phyloP scores from a whole-genome alignment of 768 basidiomycete genomes.

The Macrolepiota albuminosa region DNA sequence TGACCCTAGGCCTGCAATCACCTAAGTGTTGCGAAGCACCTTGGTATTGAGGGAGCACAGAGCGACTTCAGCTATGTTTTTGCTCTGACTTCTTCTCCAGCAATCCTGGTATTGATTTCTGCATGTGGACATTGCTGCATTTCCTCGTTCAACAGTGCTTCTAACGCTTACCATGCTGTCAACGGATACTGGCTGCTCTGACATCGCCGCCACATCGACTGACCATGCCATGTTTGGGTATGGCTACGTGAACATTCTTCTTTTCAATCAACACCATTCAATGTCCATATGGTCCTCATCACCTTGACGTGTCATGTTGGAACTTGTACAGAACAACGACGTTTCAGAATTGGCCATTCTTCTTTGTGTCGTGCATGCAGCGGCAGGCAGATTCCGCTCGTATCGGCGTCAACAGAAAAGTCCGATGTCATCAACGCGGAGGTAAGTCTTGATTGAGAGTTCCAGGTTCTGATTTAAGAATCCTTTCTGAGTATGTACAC shows the following conservation, averaged over 20 bases:
- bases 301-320: not conserved
- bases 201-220: not conserved
- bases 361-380: not conserved
- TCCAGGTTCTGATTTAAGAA: not conserved
- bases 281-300: not conserved
- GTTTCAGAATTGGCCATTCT: not conserved
- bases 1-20: not conserved
- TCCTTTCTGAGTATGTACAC: not conserved
- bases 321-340: not conserved
- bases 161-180: not conserved
- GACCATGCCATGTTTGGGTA: not conserved
- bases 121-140: not conserved
- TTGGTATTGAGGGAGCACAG: not conserved
- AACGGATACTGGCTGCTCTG: not conserved
- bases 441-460: not conserved
- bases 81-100: not conserved
- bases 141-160: not conserved
- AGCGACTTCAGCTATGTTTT: not conserved
- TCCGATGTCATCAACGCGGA: not conserved
- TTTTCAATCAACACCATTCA: not conserved
- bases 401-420: not conserved
- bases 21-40: not conserved
- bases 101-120: not conserved
- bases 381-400: not conserved
- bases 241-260: not conserved